Conservation (phyloP, 2,329 filamentous ascomycete genomes). For the Sporothrix mexicana region DNA sequence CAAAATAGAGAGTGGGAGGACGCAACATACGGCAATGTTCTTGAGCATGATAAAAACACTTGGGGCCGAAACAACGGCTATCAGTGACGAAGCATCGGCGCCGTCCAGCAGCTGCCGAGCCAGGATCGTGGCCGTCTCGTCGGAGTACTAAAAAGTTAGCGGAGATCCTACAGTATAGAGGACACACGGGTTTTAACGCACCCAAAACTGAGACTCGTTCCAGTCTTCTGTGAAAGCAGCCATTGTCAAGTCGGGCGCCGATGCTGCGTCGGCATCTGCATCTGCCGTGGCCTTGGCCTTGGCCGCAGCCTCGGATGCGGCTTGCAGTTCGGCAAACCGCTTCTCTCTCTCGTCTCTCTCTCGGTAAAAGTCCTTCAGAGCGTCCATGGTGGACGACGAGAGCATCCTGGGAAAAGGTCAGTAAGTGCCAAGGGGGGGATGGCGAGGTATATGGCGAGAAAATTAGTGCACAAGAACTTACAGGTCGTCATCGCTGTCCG, state of each 20-base stretch:
- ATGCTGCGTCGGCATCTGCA: conserved; percentile 50
- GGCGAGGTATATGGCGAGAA: neutral
- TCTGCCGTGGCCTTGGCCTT: conserved; percentile 24
- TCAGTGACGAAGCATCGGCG: conserved; percentile 57
- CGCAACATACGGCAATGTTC: conserved; percentile 51
- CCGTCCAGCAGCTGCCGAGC: conserved; percentile 70
- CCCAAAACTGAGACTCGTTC: conserved; percentile 86
- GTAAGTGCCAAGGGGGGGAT: neutral
- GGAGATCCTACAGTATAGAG: neutral
- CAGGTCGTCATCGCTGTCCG: conserved; percentile 56
- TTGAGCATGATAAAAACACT: conserved; percentile 79
- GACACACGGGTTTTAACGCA: conserved; percentile 44
- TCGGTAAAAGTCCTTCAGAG: conserved; percentile 74
- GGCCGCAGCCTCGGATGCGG: conserved; percentile 61
- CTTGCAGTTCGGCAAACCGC: conserved; percentile 71
- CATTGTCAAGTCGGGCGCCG: conserved; percentile 60
- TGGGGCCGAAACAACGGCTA: conserved; percentile 75
- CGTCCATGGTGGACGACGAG: conserved; percentile 68
- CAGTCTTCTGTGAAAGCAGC: conserved; percentile 78
- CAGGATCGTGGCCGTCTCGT: conserved; percentile 69
- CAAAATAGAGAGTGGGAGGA: neutral
- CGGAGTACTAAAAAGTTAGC: conserved; percentile 62
- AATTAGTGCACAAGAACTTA: conserved; percentile 37
- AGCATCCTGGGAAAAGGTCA: conserved; percentile 57
- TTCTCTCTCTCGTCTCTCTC: conserved; percentile 71